Evolutionary conservation across 495 filamentous ascomycete genomes (phyloP).

Genomic region (Jackrogersella minutella): DNA sequence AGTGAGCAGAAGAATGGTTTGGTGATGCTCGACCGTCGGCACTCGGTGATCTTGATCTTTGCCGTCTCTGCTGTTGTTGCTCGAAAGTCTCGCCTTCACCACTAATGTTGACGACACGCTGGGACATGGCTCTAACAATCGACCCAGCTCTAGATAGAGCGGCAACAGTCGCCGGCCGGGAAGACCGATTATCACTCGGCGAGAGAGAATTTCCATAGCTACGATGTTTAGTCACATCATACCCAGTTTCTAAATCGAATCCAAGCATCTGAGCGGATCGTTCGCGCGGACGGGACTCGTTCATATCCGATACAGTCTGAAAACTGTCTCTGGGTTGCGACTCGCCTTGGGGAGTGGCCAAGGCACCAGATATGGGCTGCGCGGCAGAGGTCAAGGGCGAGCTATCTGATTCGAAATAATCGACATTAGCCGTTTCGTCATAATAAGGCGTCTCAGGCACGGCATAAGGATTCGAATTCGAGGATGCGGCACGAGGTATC

Average conservation of each 20-base stretch:
- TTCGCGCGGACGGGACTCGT: conserved; percentile 52
- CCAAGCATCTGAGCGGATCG: conserved; percentile 54
- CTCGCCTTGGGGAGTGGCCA: conserved; percentile 57
- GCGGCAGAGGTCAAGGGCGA: conserved; percentile 67
- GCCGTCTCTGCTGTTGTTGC: conserved; percentile 65
- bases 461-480: conserved; percentile 48
- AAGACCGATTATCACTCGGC: conserved; percentile 59
- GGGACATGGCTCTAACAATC: conserved; percentile 95
- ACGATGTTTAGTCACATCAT: conserved; percentile 49
- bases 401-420: conserved; percentile 74
- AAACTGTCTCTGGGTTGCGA: conserved; percentile 69
- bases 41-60: conserved; percentile 64
- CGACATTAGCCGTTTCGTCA: conserved; percentile 61
- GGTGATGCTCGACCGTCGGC: conserved; percentile 46
- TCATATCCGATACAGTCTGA: conserved; percentile 64
- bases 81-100: conserved; percentile 82
- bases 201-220: conserved; percentile 59
- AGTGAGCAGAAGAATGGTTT: conserved; percentile 52
- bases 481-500: conserved; percentile 38
- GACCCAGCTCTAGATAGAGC: conserved; percentile 82
- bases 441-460: conserved; percentile 56
- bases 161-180: conserved; percentile 65
- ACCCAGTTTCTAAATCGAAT: conserved; percentile 62
- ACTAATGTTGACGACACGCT: conserved; percentile 96
- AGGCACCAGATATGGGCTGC: conserved; percentile 73